phyloP scores from a whole-genome alignment of 768 basidiomycete species.

The Butyriboletus loyo region DNA sequence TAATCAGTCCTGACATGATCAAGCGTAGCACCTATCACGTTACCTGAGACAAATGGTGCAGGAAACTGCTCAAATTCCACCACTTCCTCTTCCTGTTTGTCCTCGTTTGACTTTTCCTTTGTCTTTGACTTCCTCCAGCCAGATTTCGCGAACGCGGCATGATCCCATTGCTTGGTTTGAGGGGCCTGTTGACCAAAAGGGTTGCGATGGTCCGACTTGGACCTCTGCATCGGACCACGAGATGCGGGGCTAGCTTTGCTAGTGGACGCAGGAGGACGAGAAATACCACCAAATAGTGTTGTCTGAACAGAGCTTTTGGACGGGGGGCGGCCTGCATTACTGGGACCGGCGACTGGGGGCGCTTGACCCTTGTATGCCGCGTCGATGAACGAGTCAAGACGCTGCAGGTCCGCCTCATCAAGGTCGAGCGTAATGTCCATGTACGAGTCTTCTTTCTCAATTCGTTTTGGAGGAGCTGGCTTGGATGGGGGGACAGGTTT shows the following conservation, averaged over 20 bases:
- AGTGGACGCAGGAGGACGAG: constrained; percentile 34
- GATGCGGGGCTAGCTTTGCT: constrained; percentile 27
- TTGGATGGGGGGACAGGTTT: constrained; percentile 13
- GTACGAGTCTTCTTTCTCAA: constrained; percentile 43
- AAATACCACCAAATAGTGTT: constrained; percentile 63
- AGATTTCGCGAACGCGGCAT: constrained; percentile 80
- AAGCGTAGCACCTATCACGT: no score
- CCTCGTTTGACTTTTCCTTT: constrained; percentile 55
- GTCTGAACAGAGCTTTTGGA: constrained; percentile 52
- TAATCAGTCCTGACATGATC: constrained; percentile 11
- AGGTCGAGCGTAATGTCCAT: constrained; percentile 57
- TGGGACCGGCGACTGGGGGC: constrained; percentile 40
- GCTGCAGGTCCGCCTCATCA: constrained; percentile 51
- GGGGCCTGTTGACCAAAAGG: constrained; percentile 54
- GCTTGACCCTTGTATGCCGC: constrained; percentile 43
- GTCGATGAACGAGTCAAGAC: constrained; percentile 51
- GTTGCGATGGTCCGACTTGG: constrained; percentile 40
- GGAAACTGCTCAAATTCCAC: constrained; percentile 84
- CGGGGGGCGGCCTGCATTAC: constrained; percentile 20
- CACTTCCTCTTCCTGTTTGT: constrained; percentile 54
- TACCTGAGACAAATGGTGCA: constrained; percentile 69
- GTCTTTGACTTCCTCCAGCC: constrained; percentile 56
- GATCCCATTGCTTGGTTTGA: constrained; percentile 88
- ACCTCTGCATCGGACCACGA: constrained; percentile 38
- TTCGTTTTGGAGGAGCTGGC: constrained; percentile 10